Conservation (phyloP, 768 basidiomycete species). For the Calocybe indica region DNA sequence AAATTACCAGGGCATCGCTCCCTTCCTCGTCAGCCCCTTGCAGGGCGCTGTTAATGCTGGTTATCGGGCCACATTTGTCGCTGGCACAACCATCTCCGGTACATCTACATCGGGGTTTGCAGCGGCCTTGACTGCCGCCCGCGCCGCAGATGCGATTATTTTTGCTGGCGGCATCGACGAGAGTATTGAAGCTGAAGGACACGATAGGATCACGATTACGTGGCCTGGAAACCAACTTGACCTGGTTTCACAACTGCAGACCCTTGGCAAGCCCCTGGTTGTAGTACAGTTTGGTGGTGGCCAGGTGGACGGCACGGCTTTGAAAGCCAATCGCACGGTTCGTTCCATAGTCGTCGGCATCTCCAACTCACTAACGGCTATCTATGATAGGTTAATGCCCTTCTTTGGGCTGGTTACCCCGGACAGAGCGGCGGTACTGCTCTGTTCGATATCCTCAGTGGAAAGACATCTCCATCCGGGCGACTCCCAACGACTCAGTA, state of each 20-base stretch:
- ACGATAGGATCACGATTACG: constrained; percentile 40
- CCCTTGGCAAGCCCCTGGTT: constrained; percentile 44
- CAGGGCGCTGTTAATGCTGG: constrained; percentile 42
- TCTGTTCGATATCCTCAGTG: constrained; percentile 44
- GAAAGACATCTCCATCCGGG: constrained; percentile 48
- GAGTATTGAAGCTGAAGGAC: constrained; percentile 39
- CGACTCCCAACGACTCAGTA: constrained; percentile 52
- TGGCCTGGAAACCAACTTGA: constrained; percentile 56
- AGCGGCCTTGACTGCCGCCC: constrained; percentile 44
- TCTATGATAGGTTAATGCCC: constrained; percentile 37
- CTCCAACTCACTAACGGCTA: neutral
- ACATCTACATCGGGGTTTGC: constrained; percentile 39
- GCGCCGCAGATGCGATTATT: constrained; percentile 41
- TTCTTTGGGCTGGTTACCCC: constrained; percentile 55
- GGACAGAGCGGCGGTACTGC: constrained; percentile 52
- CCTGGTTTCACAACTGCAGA: constrained; percentile 36
- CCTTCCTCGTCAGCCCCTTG: constrained; percentile 49
- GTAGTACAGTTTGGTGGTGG: constrained; percentile 54
- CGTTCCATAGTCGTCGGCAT: constrained; percentile 6
- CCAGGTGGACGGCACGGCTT: constrained; percentile 41
- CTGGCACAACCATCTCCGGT: constrained; percentile 35
- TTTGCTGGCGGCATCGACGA: constrained; percentile 52
- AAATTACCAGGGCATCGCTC: constrained; percentile 49
- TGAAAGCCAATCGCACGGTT: constrained; percentile 39
- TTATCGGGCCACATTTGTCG: constrained; percentile 35